phyloP scores from a whole-genome alignment of 2,329 filamentous ascomycete genomes.

The Thelonectria olida region DNA sequence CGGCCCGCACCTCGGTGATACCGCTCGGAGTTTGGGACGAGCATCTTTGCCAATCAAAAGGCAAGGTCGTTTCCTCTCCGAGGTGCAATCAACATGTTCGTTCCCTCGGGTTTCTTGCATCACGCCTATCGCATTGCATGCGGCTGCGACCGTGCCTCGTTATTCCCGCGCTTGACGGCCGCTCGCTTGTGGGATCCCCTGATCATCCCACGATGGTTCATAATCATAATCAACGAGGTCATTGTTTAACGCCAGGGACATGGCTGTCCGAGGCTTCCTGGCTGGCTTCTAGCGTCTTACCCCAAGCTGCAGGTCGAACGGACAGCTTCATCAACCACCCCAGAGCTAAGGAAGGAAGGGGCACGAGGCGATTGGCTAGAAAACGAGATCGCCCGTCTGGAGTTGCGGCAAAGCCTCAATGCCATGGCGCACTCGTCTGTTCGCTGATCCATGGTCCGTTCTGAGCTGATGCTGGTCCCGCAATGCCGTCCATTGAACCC shows the following conservation, averaged over 20 bases:
- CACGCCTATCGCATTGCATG: not conserved
- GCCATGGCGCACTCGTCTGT: conserved; percentile 25
- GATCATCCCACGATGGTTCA: not conserved
- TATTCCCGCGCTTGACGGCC: conserved; percentile 17
- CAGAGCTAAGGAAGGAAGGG: conserved; percentile 1
- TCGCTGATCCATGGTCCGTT: conserved; percentile 26
- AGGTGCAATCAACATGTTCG: not conserved
- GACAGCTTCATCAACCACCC: conserved; percentile 21
- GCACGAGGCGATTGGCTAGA: conserved; percentile 22
- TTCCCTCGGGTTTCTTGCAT: not conserved
- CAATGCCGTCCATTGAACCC: conserved; percentile 26
- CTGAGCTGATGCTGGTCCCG: conserved; percentile 31
- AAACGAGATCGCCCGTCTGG: conserved; percentile 23
- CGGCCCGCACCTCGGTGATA: conserved; percentile 5
- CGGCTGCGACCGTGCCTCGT: conserved; percentile 13
- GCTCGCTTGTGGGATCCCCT: conserved; percentile 2
- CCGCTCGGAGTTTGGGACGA: conserved; percentile 11
- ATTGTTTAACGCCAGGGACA: conserved; percentile 17
- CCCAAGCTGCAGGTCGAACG: conserved; percentile 31
- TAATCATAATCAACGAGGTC: not conserved
- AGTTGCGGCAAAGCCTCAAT: conserved; percentile 24
- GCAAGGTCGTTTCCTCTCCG: conserved; percentile 5
- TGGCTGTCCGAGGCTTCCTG: conserved; percentile 25
- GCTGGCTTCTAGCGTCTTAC: conserved; percentile 36
- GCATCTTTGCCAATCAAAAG: not conserved